Conservation (phyloP, 2,329 filamentous ascomycete species). For the Nothopassalora personata region DNA sequence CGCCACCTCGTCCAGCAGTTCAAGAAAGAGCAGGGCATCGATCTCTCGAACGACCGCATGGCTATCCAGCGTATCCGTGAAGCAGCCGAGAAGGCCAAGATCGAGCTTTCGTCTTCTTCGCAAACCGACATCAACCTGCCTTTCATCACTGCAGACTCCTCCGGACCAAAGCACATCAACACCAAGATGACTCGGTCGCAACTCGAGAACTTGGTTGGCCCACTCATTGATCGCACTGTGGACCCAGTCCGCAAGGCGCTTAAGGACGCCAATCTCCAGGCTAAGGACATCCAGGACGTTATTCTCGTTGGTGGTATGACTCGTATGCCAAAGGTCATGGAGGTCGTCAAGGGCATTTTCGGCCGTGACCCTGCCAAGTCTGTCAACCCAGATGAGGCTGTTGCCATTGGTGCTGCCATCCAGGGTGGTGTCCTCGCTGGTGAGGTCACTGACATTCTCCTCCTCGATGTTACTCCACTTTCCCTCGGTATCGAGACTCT, state of each 20-base stretch:
- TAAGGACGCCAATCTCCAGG: slow-evolving; percentile 86
- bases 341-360: slow-evolving; percentile 95
- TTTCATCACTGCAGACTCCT: slow-evolving; percentile 95
- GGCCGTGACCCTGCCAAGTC: slow-evolving; percentile 95
- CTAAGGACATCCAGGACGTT: slow-evolving; percentile 94
- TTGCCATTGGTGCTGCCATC: slow-evolving; percentile 93
- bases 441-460: slow-evolving; percentile 91
- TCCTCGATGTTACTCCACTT: slow-evolving; percentile 91
- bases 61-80: slow-evolving; percentile 98
- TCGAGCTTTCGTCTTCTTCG: slow-evolving; percentile 89
- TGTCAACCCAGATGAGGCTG: slow-evolving; percentile 97
- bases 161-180: slow-evolving; percentile 98
- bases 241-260: slow-evolving; percentile 94
- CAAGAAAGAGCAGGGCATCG: slow-evolving; percentile 91
- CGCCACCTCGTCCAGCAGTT: slow-evolving; percentile 91
- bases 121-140: slow-evolving; percentile 98
- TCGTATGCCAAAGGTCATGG: slow-evolving; percentile 96
- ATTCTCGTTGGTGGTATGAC: slow-evolving; percentile 99
- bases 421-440: slow-evolving; percentile 95
- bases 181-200: slow-evolving; percentile 86
- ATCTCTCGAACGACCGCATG: slow-evolving; percentile 90
- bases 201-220: slow-evolving; percentile 88
- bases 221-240: slow-evolving; percentile 77
- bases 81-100: slow-evolving; percentile 98
- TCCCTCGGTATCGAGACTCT: slow-evolving; percentile 98